Evolutionary conservation across 352 stramenopile species (phyloP), one percentile per base, ranked within the genome.

Genomic region (Pythium aristosporum): DNA sequence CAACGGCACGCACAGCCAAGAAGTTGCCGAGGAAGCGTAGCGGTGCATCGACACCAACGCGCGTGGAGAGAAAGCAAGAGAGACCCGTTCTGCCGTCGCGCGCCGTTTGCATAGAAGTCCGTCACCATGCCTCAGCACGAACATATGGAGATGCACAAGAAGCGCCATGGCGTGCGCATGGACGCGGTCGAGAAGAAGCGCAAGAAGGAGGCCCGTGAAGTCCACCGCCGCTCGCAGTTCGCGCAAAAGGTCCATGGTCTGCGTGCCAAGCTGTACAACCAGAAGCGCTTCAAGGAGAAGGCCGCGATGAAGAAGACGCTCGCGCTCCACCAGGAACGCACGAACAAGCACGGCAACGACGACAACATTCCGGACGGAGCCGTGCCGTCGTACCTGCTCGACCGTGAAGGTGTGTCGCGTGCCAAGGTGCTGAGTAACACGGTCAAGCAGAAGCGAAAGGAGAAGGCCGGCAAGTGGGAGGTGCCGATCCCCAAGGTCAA

Each of bases 201-300:
- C 59, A 99, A 99, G 82, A 98, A 98, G 82, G 97, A 99, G 74
- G 98, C 98, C 50, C 94, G 98, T 77, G 89, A 98, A 69, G 97
- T 96, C 28, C 98, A 99, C 75, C 95, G 97, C 41, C 88, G 92
- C 50, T 98, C 96, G 54, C 89, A 99, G 74, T 99, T 99, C 73
- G 94, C 97, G 16, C 96, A 99, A 81, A 99, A 99, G 87, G 93
- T 99, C 16, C 96, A 99, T 68, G 98, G 98, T 60, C 82, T 99
- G 57, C 89, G 97, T 21, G 98, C 97, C 20, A 99, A 99, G 80
- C 84, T 99, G 55, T 99, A 99, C 88, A 98, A 99, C 77, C 86
- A 99, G 72, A 98, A 98, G 74, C 92, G 98, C 15, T 99, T 99
- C 85, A 99, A 99, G 84, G 98, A 99, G 88, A 99, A 99, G 91